phyloP scores from a whole-genome alignment of 1,284 basidiomycete species.

The Microbotryum violaceum region DNA sequence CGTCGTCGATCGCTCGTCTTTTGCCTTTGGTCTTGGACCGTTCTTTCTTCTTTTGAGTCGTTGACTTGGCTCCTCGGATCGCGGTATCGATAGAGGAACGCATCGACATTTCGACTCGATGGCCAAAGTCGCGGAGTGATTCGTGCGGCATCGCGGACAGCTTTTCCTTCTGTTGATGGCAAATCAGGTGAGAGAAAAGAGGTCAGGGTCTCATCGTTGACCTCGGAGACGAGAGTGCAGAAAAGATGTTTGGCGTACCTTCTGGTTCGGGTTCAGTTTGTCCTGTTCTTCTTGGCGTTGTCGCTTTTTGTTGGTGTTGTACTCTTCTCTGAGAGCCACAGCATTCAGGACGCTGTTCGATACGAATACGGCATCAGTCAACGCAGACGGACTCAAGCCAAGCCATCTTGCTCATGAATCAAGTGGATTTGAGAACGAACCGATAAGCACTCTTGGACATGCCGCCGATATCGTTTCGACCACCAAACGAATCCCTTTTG shows the following conservation, averaged over 20 bases:
- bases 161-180: slow-evolving; percentile 5
- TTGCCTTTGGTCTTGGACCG: slow-evolving; percentile 1
- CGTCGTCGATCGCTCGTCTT: slow-evolving; percentile 7
- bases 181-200: background rate
- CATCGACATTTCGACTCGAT: slow-evolving; percentile 28
- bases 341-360: slow-evolving; percentile 25
- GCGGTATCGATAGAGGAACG: slow-evolving; percentile 18
- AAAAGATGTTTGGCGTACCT: background rate
- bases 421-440: slow-evolving; percentile 2
- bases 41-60: slow-evolving; percentile 19
- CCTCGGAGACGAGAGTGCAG: background rate
- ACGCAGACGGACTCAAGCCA: no score
- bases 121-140: slow-evolving; percentile 28
- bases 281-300: slow-evolving; percentile 20
- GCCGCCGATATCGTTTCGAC: slow-evolving; percentile 5
- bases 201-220: background rate
- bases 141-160: slow-evolving; percentile 26
- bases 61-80: slow-evolving; percentile 17
- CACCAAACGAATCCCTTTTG: background rate
- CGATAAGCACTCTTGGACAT: slow-evolving; percentile 23
- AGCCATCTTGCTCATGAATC: no score
- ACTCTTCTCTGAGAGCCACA: slow-evolving; percentile 23
- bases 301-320: slow-evolving; percentile 28
- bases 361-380: no score
- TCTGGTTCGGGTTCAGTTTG: slow-evolving; percentile 13